Evolutionary conservation across 2,329 filamentous ascomycete species (phyloP), one percentile per base, ranked within the genome.

Genomic region (Huntiella bhutanensis): DNA sequence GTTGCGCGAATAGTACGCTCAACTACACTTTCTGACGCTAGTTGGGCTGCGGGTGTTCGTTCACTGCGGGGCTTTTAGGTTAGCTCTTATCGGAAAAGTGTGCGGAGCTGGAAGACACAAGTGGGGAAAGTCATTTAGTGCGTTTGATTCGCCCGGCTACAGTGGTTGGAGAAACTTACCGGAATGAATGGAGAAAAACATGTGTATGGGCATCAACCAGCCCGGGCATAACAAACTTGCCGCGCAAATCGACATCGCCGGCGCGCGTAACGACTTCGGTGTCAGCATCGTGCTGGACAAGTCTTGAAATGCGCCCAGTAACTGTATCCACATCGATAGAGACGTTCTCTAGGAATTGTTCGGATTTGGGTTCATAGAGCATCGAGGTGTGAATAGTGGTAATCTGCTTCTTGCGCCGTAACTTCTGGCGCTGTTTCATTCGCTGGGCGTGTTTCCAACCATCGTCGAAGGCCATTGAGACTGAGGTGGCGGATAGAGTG

Each of bases 21-120:
- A 5, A 73, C 64, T n/a, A 70, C 56, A 47, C 68, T 70, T 52
- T 75, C 70, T 51, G 76, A 70, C 33, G 71, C 67, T 57, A 73
- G 69, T 54, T 77, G 73, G 35, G 67, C 55, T 4, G 62, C 50
- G 4, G 62, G 56, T 4, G 58, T 50, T 6, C 62, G 59, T 48
- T 68, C 65, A 38, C 60, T 60, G 52, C 48, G 54, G 33, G 35
- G 12, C 15, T 28, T 3, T 34, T 22, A 17, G 41, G 45, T 48
- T 34, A 49, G 15, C 22, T 28, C 22, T 28, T 33, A 22, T 33
- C 15, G 35, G 17, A n/a, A 37, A 13, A 37, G 15, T 22, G 11
- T 17, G 37, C 22, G 15, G 16, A 40, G 15, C 5, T 40, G 3
- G 12, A 8, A 12, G 11, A 16, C 15, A 22, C 1, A 16, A 40